These are phyloP conservation scores for Micromonas pusilla DNA, from an alignment of 139 green algal species.

Conservation along the genomic window DNA sequence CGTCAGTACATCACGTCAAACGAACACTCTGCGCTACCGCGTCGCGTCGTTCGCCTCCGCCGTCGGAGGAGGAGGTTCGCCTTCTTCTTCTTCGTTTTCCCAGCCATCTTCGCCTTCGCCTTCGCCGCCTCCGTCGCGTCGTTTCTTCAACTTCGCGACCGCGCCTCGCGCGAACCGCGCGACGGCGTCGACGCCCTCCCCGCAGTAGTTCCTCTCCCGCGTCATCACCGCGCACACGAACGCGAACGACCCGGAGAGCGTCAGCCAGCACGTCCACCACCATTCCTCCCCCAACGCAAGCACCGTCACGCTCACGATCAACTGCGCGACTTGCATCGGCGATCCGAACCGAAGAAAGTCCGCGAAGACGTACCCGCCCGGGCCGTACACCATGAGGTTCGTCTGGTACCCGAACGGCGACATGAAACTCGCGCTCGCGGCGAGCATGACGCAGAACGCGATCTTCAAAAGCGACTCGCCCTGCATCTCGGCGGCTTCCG, in stretches of 20 bases:
- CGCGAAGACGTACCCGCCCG: constrained; percentile 52
- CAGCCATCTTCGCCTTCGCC: neutral
- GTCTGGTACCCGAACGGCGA: constrained; percentile 66
- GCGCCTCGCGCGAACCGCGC: neutral
- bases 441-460: constrained; percentile 39
- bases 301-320: neutral
- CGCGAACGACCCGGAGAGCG: neutral
- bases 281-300: neutral
- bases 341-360: constrained; percentile 52
- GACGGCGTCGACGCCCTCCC: neutral
- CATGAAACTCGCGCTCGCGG: constrained; percentile 47
- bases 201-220: neutral
- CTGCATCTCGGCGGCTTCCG: neutral
- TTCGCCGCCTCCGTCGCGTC: neutral
- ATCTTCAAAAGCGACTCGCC: constrained; percentile 2
- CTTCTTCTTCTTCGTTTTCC: neutral
- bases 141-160: neutral
- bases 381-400: constrained; percentile 65
- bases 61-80: too few species aligned
- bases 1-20: too few species aligned
- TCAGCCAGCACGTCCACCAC: neutral
- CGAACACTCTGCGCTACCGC: too few species aligned
- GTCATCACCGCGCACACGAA: neutral
- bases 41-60: too few species aligned
- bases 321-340: constrained; percentile 40